These are phyloP conservation scores for Globomyces pollinis-pini DNA, from an alignment of 192 early-diverging fungal genomes.

Conservation along the genomic window DNA sequence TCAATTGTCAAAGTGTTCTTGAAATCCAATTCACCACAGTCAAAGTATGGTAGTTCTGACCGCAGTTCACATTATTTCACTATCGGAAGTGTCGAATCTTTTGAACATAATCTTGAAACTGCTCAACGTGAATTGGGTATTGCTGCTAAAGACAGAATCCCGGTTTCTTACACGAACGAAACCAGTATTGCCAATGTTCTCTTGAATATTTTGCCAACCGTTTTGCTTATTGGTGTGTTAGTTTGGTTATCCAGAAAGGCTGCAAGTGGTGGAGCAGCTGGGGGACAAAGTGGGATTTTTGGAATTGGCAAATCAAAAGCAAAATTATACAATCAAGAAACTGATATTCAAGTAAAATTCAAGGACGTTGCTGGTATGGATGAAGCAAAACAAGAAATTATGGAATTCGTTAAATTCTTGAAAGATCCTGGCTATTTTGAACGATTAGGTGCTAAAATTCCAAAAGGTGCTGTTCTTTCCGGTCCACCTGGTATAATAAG, in stretches of 20 bases:
- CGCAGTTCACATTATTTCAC: slow-evolving; percentile 64
- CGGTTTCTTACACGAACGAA: slow-evolving; percentile 84
- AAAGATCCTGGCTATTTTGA: slow-evolving; percentile 91
- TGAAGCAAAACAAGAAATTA: slow-evolving; percentile 99
- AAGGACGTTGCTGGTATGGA: slow-evolving; percentile 99
- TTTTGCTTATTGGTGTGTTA: slow-evolving; percentile 81
- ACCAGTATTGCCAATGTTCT: slow-evolving; percentile 63
- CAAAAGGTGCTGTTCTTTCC: slow-evolving; percentile 94
- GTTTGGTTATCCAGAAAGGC: slow-evolving; percentile 81
- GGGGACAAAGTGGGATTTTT: slow-evolving; percentile 76
- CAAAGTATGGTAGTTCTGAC: background rate
- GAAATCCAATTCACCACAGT: slow-evolving; percentile 51
- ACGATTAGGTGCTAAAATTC: slow-evolving; percentile 93
- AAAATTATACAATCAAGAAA: slow-evolving; percentile 95
- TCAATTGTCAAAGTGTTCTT: slow-evolving; percentile 75
- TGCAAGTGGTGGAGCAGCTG: slow-evolving; percentile 40
- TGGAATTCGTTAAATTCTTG: slow-evolving; percentile 99
- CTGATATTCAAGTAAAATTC: slow-evolving; percentile 92
- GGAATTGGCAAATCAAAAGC: slow-evolving; percentile 94
- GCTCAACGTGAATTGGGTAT: slow-evolving; percentile 90
- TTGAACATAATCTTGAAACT: slow-evolving; percentile 82
- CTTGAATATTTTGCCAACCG: slow-evolving; percentile 88
- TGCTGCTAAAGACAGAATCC: slow-evolving; percentile 80
- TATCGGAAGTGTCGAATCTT: slow-evolving; percentile 89
- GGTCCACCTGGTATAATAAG: slow-evolving; percentile 38